phyloP scores from a whole-genome alignment of 75 land plant species.

The Pinus taeda region DNA sequence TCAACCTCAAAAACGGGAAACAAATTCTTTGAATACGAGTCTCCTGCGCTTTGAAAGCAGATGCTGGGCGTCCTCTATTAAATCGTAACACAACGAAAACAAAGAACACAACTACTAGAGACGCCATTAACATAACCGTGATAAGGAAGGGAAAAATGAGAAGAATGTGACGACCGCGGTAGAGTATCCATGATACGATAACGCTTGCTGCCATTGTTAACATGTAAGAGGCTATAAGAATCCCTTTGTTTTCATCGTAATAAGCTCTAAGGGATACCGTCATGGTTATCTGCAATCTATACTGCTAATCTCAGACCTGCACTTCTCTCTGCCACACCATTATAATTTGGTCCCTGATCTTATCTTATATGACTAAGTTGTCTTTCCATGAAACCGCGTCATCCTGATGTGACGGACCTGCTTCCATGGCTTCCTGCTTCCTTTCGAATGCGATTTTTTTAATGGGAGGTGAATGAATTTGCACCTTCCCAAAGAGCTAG shows the following conservation, averaged over 20 bases:
- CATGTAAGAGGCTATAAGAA: not conserved
- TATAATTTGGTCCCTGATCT: no score
- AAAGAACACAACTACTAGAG: not conserved
- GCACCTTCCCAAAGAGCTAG: no score
- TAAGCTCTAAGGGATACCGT: not conserved
- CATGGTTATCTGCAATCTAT: no score
- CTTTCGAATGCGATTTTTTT: no score
- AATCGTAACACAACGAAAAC: not conserved
- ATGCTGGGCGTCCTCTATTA: not conserved
- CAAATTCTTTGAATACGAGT: not conserved
- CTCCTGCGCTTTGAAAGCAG: not conserved
- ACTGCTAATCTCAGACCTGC: no score
- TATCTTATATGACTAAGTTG: no score
- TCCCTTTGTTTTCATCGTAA: not conserved
- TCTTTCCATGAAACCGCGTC: no score
- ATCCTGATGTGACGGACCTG: no score
- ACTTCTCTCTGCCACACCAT: no score
- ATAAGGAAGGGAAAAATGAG: not conserved
- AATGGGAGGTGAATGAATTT: no score
- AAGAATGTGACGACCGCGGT: not conserved
- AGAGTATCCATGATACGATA: not conserved
- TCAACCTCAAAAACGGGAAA: not conserved
- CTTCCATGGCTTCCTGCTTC: no score
- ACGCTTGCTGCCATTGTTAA: not conserved
- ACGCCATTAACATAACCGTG: not conserved